Evolutionary conservation across 148 eudicot genomes (phyloP).

Genomic region (Rhododendron ovatum): DNA sequence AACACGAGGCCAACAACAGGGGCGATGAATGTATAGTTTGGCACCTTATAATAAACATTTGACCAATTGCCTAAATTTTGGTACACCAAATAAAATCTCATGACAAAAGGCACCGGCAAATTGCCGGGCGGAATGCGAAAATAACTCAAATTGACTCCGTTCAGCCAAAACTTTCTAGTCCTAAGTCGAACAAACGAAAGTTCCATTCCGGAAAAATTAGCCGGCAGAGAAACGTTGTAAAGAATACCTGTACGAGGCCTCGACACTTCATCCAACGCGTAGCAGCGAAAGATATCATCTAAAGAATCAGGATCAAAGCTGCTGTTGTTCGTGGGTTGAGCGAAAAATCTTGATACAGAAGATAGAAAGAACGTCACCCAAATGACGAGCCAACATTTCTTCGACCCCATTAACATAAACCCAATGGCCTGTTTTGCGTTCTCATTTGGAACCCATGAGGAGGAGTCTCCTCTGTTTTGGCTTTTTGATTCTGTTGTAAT

Average conservation of each 20-base stretch:
- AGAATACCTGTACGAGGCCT: slow-evolving; percentile 45
- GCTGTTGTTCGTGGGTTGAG: slow-evolving; percentile 2
- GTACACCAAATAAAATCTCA: slow-evolving; percentile 47
- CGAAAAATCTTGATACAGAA: not conserved
- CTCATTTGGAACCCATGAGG: slow-evolving; percentile 11
- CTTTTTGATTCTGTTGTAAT: not conserved
- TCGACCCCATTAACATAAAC: slow-evolving; percentile 49
- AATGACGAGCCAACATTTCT: slow-evolving; percentile 26
- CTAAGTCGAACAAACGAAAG: slow-evolving; percentile 45
- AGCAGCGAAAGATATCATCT: slow-evolving; percentile 38
- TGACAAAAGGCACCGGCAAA: slow-evolving; percentile 39
- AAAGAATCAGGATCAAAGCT: slow-evolving; percentile 20
- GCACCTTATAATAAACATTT: slow-evolving; percentile 42
- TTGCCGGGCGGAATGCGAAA: slow-evolving; percentile 49
- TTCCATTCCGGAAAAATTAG: slow-evolving; percentile 53
- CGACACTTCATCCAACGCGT: slow-evolving; percentile 16
- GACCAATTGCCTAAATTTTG: slow-evolving; percentile 74
- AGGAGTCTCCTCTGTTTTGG: not conserved
- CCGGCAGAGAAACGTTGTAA: slow-evolving; percentile 48
- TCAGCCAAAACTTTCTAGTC: slow-evolving; percentile 32
- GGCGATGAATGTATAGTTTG: slow-evolving; percentile 44
- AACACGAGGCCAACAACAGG: slow-evolving; percentile 48
- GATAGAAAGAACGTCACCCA: slow-evolving; percentile 22
- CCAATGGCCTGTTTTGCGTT: not conserved
- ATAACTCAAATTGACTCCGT: slow-evolving; percentile 43